Percentiles rank a stretch among this genome's conserved stretches.
Evolutionary conservation across 257 asterid species (phyloP).

Genomic region (Orobanche coerulescens): DNA sequence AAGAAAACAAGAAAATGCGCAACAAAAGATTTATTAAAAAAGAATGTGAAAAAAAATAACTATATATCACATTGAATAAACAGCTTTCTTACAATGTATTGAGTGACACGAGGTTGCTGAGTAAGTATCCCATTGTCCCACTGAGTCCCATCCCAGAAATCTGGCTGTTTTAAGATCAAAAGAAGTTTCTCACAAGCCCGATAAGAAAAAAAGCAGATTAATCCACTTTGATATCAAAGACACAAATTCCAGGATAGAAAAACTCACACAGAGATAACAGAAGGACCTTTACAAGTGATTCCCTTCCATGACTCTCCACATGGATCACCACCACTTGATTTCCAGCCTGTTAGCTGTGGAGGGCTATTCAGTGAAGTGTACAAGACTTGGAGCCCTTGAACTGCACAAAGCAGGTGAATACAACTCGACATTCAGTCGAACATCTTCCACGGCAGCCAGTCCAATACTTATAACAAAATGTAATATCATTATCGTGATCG

Average conservation of each 20-base stretch:
- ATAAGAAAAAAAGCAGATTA: conserved; percentile 6
- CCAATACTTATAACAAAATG: conserved; percentile 1
- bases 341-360: conserved; percentile 74
- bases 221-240: conserved; percentile 3
- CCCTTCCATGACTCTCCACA: conserved; percentile 95
- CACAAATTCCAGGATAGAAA: background rate
- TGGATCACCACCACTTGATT: conserved; percentile 84
- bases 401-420: conserved; percentile 40
- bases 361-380: conserved; percentile 73
- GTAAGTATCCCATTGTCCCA: conserved; percentile 87
- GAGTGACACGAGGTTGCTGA: conserved; percentile 61
- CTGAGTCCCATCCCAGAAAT: conserved; percentile 68
- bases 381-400: conserved; percentile 78
- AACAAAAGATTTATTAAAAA: background rate
- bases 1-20: conserved; percentile 21
- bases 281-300: conserved; percentile 66
- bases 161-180: conserved; percentile 49
- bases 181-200: conserved; percentile 13
- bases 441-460: conserved; percentile 12
- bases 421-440: conserved; percentile 18
- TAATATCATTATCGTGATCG: conserved; percentile 14
- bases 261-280: conserved; percentile 80
- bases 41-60: background rate
- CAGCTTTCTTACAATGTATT: conserved; percentile 56
- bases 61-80: conserved; percentile 6